Percentiles rank a stretch among this genome's conserved stretches.
Conservation (phyloP, 1,139 yeast species). For the Yamadazyma atlantica region DNA sequence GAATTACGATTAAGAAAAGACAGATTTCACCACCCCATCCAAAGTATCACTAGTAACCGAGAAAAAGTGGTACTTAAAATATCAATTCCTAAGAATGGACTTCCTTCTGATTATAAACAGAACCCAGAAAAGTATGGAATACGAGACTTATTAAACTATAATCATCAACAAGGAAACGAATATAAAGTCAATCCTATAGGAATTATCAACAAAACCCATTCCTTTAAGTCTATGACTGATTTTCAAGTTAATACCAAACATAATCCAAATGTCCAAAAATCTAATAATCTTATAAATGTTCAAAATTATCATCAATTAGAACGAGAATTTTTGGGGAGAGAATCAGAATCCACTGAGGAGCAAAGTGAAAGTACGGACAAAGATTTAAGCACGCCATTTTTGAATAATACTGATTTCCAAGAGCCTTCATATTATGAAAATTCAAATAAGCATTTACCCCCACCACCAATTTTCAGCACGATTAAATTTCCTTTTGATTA, state of each 20-base stretch:
- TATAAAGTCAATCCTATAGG: conserved; percentile 61
- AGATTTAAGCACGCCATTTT: conserved; percentile 15
- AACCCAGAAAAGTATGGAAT: conserved; percentile 43
- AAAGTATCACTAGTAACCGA: conserved; percentile 46
- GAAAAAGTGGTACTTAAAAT: conserved; percentile 73
- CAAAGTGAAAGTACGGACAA: not conserved
- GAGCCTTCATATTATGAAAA: conserved; percentile 29
- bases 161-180: conserved; percentile 18
- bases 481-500: conserved; percentile 73
- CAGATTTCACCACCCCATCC: conserved; percentile 81
- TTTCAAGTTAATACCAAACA: conserved; percentile 72
- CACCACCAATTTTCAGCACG: conserved; percentile 83
- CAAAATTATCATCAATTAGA: conserved; percentile 37
- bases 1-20: conserved; percentile 68
- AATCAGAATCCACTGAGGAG: not conserved
- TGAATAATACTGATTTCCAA: conserved; percentile 32
- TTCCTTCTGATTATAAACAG: conserved; percentile 38
- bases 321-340: conserved; percentile 34
- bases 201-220: conserved; percentile 66
- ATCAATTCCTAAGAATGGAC: conserved; percentile 57
- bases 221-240: conserved; percentile 86
- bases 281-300: conserved; percentile 26
- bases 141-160: conserved; percentile 45
- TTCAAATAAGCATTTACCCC: conserved; percentile 67
- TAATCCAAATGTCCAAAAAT: conserved; percentile 46